Evolutionary conservation across 768 basidiomycete genomes (phyloP), one percentile per base, ranked within the genome.

Genomic region (Tylopilus plumbeoviolaceoides): DNA sequence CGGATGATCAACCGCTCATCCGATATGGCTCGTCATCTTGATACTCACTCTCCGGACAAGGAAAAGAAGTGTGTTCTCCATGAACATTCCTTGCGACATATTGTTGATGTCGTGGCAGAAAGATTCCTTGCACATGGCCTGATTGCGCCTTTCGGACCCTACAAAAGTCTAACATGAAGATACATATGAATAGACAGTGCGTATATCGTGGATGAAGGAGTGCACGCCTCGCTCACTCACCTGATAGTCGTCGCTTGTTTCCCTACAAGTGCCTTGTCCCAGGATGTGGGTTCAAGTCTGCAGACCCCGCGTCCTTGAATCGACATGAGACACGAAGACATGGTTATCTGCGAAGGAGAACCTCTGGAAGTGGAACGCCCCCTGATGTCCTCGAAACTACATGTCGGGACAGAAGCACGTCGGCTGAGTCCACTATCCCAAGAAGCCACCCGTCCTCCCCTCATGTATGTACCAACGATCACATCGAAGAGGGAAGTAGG

Each of bases 101-200:
- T 50, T 5, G 11, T 44, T 59, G 30, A 68, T 42, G 2, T 30
- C 20, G 14, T 30, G 2, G 30, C 40, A 72, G 70, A 3, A 69
- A 58, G 65, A 28, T 54, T 21, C 9, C 15, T 4, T 72, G 70
- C 21, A 53, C 62, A 4, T 44, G 58, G 25, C 20, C n/a, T 0
- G 60, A 51, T 5, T 72, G 70, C 31, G 11, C 15, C 0, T 62
- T 59, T 47, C 56, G 38, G 8, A 53, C 70, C 0, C 57, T 69
- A 1, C 71, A 72, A n/a, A 48, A 42, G 3, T 65, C 64, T 0
- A 71, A 70, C 28, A 18, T 72, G 1, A n/a, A 35, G 0, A 65
- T 61, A 0, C 70, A 72, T 23, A 15, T 62, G 15, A 65, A 64
- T 8, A 61, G 47, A 2, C 71, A 72, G 70, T 71, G 45, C 54